Conservation (phyloP, 2,329 filamentous ascomycete genomes). For the Exserohilum rostratum region DNA sequence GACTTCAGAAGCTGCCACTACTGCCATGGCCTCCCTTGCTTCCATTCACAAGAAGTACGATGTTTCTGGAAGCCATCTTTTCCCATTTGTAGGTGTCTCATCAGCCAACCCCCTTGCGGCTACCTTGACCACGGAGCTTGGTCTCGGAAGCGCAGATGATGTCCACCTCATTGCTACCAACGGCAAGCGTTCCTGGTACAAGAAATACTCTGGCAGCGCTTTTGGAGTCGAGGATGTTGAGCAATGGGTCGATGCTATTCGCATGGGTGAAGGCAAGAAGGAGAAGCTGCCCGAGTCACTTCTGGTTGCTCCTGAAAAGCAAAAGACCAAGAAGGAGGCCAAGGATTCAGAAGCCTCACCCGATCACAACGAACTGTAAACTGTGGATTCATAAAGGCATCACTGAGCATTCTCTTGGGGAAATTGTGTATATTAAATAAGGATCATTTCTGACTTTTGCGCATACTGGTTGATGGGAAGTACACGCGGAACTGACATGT, state of each 20-base stretch:
- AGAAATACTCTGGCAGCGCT: slow-evolving; percentile 66
- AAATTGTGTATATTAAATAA: neutral
- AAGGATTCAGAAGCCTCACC: slow-evolving; percentile 24
- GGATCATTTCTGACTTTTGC: too few species aligned
- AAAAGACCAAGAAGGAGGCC: slow-evolving; percentile 27
- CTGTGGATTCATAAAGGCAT: neutral
- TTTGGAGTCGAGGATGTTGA: slow-evolving; percentile 71
- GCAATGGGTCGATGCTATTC: slow-evolving; percentile 87
- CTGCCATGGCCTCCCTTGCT: slow-evolving; percentile 62
- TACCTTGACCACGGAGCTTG: slow-evolving; percentile 65
- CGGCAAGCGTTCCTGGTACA: slow-evolving; percentile 85
- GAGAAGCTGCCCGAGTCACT: slow-evolving; percentile 66
- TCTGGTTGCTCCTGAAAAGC: slow-evolving; percentile 37
- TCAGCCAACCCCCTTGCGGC: slow-evolving; percentile 63
- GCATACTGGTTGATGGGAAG: too few species aligned
- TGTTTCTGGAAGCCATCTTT: slow-evolving; percentile 69
- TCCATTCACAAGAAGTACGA: slow-evolving; percentile 78
- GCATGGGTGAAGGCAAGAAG: slow-evolving; percentile 85
- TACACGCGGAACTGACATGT: too few species aligned
- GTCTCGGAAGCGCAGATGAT: slow-evolving; percentile 59
- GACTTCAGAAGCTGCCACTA: slow-evolving; percentile 54
- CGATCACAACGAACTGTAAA: slow-evolving; percentile 37
- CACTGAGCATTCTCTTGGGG: too few species aligned
- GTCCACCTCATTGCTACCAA: slow-evolving; percentile 83
- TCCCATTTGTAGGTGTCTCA: slow-evolving; percentile 82